Percentiles rank a stretch among this genome's conserved stretches.
phyloP scores from a whole-genome alignment of 345 rosid species.

The Euphorbia pulcherrima region DNA sequence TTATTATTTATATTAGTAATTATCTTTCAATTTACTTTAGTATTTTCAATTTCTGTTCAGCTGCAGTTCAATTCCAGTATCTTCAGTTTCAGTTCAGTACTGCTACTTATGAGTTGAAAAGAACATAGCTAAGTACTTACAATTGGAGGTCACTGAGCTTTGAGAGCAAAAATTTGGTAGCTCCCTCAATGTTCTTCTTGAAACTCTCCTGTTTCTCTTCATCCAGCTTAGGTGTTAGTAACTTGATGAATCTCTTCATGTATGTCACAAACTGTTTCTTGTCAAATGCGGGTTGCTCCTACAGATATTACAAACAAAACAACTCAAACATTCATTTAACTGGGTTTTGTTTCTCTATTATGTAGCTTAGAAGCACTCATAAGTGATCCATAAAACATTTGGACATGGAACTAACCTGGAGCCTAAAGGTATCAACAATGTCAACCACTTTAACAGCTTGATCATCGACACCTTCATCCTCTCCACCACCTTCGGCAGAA shows the following conservation, averaged over 20 bases:
- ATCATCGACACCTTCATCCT: conserved; percentile 91
- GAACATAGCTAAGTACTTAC: conserved; percentile 62
- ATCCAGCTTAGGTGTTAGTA: conserved; percentile 53
- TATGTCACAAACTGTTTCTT: conserved; percentile 72
- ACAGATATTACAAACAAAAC: conserved; percentile 5
- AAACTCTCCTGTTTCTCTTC: conserved; percentile 49
- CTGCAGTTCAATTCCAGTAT: too few species aligned
- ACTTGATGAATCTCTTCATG: conserved; percentile 75
- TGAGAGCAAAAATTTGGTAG: conserved; percentile 75
- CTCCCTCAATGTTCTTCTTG: conserved; percentile 86
- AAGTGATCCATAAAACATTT: background rate
- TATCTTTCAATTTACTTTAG: too few species aligned
- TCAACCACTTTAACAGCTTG: conserved; percentile 78
- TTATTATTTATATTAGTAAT: too few species aligned
- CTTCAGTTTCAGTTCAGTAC: too few species aligned
- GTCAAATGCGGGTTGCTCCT: conserved; percentile 95
- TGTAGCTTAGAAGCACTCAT: too few species aligned
- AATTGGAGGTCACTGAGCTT: conserved; percentile 87
- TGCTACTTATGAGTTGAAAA: too few species aligned
- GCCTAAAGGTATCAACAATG: conserved; percentile 96
- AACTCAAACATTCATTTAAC: background rate
- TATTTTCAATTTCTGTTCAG: too few species aligned
- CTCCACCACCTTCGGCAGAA: conserved; percentile 82
- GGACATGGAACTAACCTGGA: conserved; percentile 53
- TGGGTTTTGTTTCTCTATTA: too few species aligned